Conservation (phyloP, 1,284 basidiomycete genomes). For the Xerocomus cyaneibrunnescens region DNA sequence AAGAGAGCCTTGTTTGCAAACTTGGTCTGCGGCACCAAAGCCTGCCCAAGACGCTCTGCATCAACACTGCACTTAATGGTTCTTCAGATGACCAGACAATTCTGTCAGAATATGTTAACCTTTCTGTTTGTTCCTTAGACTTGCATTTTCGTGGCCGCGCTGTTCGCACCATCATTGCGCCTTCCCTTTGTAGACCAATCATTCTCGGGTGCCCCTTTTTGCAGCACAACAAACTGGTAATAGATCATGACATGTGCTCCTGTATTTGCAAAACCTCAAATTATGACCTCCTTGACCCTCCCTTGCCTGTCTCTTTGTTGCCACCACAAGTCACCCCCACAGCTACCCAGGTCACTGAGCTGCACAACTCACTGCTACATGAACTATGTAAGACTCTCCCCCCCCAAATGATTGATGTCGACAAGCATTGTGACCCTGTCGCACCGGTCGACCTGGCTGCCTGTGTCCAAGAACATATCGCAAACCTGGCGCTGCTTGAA, state of each 20-base stretch:
- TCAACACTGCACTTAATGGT: too few relatives aligned
- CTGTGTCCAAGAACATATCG: background rate
- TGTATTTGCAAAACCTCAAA: background rate
- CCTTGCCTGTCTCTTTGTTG: background rate
- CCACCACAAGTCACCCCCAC: background rate
- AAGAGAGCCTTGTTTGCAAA: background rate
- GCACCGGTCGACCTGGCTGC: background rate
- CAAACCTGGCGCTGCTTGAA: background rate
- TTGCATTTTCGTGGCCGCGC: background rate
- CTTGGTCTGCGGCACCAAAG: background rate
- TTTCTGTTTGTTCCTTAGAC: background rate
- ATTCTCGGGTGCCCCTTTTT: background rate
- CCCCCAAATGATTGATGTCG: background rate
- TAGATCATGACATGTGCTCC: background rate
- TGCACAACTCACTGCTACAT: background rate
- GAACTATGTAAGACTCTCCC: background rate
- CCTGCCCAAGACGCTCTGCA: too few relatives aligned
- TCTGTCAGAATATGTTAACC: background rate
- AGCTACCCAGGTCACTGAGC: background rate
- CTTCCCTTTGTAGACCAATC: too few relatives aligned
- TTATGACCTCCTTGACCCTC: background rate
- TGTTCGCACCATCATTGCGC: background rate
- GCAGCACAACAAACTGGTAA: background rate
- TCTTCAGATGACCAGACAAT: too few relatives aligned
- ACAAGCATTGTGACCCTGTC: too few relatives aligned